Percentiles rank a stretch among this genome's conserved stretches.
Evolutionary conservation across 768 basidiomycete genomes (phyloP).

Genomic region (Boletus sensibilis): DNA sequence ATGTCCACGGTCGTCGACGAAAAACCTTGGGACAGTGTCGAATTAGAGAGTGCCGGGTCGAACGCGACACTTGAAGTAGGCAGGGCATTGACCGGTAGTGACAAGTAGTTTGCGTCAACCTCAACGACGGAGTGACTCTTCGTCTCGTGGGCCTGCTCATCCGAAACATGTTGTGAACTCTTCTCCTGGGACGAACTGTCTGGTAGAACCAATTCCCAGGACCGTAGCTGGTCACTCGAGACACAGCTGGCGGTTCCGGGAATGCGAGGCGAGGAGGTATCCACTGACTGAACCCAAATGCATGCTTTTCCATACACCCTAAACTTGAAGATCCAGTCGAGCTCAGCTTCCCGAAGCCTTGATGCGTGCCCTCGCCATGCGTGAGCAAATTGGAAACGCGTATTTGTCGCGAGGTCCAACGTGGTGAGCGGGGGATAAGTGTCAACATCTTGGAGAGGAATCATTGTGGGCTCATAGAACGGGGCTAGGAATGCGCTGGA

Average conservation of each 20-base stretch:
- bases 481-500: slow-evolving; percentile 8
- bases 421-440: slow-evolving; percentile 15
- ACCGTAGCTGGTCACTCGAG: slow-evolving; percentile 3
- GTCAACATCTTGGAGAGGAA: slow-evolving; percentile 21
- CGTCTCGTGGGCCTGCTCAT: background rate
- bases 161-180: background rate
- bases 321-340: slow-evolving; percentile 4
- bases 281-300: background rate
- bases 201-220: slow-evolving; percentile 17
- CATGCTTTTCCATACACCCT: background rate
- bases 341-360: slow-evolving; percentile 10
- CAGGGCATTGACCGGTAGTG: background rate
- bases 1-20: slow-evolving; percentile 9
- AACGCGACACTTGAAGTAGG: background rate
- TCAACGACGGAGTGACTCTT: background rate
- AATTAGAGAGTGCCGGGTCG: background rate
- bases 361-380: slow-evolving; percentile 17
- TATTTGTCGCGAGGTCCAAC: slow-evolving; percentile 17
- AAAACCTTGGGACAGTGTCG: background rate
- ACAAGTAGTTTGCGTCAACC: background rate
- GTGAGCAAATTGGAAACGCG: slow-evolving; percentile 26
- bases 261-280: background rate
- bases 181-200: background rate
- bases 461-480: background rate
- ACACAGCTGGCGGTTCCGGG: slow-evolving; percentile 11